These are phyloP conservation scores for Monilinia fructigena DNA, from an alignment of 2,329 filamentous ascomycete species.

Conservation along the genomic window DNA sequence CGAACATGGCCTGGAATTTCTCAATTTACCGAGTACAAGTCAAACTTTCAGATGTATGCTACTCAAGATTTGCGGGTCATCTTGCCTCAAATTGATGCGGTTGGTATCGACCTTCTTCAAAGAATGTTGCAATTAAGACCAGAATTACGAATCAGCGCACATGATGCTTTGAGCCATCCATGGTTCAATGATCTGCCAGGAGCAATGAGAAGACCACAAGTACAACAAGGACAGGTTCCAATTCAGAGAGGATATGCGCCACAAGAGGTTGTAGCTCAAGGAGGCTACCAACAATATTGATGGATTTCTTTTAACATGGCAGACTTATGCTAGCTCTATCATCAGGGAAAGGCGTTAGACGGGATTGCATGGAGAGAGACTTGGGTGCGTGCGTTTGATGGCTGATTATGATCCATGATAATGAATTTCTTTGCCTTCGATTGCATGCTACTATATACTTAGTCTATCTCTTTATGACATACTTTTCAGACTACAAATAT, in stretches of 20 bases:
- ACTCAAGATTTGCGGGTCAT: slow-evolving; percentile 87
- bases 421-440: slow-evolving; percentile 20
- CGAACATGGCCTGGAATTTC: slow-evolving; percentile 94
- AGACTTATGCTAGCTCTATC: slow-evolving; percentile 22
- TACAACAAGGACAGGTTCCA: slow-evolving; percentile 30
- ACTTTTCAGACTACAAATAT: not conserved
- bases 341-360: slow-evolving; percentile 16
- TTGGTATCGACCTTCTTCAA: slow-evolving; percentile 82
- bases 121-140: slow-evolving; percentile 91
- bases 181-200: slow-evolving; percentile 76
- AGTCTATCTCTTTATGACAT: not conserved
- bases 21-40: slow-evolving; percentile 96
- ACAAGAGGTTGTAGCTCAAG: slow-evolving; percentile 13
- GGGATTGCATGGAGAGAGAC: slow-evolving; percentile 18
- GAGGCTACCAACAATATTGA: slow-evolving; percentile 22
- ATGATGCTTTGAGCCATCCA: slow-evolving; percentile 81
- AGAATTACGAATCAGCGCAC: slow-evolving; percentile 84
- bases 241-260: slow-evolving; percentile 17
- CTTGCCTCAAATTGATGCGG: slow-evolving; percentile 82
- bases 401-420: slow-evolving; percentile 21
- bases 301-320: slow-evolving; percentile 19
- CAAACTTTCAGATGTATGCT: slow-evolving; percentile 88
- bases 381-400: slow-evolving; percentile 13
- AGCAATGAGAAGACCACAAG: slow-evolving; percentile 32
- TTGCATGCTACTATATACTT: slow-evolving; percentile 4